A percentile compares a stretch with the other conserved stretches of the same genome.
phyloP scores from a whole-genome alignment of 306 rosid species.

The Cyamopsis tetragonoloba region DNA sequence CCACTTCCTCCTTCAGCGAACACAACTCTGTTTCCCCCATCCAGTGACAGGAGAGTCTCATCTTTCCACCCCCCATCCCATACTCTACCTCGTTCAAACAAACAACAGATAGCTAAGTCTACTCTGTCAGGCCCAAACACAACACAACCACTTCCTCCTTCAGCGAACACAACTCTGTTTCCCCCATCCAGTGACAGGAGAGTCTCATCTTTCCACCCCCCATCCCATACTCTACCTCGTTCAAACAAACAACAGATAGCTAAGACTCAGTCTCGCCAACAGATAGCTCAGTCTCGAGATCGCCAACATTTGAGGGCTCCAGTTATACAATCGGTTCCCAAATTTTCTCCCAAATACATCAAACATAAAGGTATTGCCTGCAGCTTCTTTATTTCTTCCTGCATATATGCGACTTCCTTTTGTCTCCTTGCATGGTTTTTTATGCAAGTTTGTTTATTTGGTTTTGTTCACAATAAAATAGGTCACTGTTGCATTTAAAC shows the following conservation, averaged over 20 bases:
- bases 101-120: constrained; percentile 7
- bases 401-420: background rate
- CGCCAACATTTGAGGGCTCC: background rate
- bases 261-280: constrained; percentile 5
- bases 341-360: background rate
- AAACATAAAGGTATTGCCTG: constrained; percentile 26
- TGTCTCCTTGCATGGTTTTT: background rate
- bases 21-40: background rate
- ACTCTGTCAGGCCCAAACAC: constrained; percentile 5
- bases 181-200: background rate
- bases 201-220: background rate
- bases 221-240: background rate
- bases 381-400: constrained; percentile 16
- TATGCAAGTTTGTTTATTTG: background rate
- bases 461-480: background rate
- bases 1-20: background rate
- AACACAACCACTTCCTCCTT: constrained; percentile 7
- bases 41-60: constrained; percentile 4
- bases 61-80: background rate
- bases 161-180: background rate
- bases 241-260: background rate
- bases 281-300: constrained; percentile 19
- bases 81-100: background rate
- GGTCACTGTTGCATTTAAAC: constrained; percentile 2
- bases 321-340: background rate